Evolutionary conservation across 148 eudicot species (phyloP), one percentile per base, ranked within the genome.

Genomic region (Nyssa sinensis): DNA sequence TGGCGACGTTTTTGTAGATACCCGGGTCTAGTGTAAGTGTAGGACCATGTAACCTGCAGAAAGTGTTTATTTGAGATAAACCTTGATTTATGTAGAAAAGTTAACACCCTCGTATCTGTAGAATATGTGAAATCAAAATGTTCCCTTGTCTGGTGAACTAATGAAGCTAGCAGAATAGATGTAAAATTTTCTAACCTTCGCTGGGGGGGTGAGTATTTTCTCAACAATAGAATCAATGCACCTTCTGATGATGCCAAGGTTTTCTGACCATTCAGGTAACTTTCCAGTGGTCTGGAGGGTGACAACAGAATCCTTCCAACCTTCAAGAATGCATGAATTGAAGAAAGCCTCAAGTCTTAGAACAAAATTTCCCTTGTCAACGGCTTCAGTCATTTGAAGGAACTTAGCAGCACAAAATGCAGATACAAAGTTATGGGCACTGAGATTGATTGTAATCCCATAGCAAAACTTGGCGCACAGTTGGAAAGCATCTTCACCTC

Each of bases 401-500:
- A 78, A 89, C 67, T 86, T 85, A 44, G 93, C 86, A 9, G 93
- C 90, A 70, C 90, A 89, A 23, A 83, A 33, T 35, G 84, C 86
- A 61, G 89, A 70, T 47, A 88, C 89, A 30, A 82, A 72, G 64
- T 88, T 88, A 53, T 82, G 81, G 16, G 92, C 90, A n/a, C 90
- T 79, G 29, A 88, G 78, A 75, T 84, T 81, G 66, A 86, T 79
- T 12, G 83, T 76, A 60, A 88, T 88, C 14, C 88, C 89, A 65
- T 88, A 88, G 78, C 92, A 88, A 49, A 82, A 88, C 76, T 86
- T 88, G 24, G 88, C 92, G 65, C 92, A 88, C 31, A 82, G 74
- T 70, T 88, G 89, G 30, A 88, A 88, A 29, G 86, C 86, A 30
- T 82, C 89, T 71, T 74, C 89, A 17, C 89, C 89, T 62, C 92